Conservation (phyloP, 2,329 filamentous ascomycete species). For the Cladosporium velox region DNA sequence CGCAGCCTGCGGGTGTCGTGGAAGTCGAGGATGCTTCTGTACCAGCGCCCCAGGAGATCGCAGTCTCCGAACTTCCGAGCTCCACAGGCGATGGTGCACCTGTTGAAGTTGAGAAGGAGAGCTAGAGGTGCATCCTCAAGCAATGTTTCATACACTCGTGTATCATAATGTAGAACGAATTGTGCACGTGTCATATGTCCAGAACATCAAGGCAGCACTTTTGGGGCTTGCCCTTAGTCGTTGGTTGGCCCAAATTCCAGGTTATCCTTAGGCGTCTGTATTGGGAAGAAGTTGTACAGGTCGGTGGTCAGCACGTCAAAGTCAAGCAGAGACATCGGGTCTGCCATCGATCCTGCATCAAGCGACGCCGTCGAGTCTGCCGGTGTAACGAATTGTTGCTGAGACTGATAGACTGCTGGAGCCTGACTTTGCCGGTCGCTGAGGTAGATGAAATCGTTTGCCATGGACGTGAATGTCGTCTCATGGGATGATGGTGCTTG, state of each 20-base stretch:
- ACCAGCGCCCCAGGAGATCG: not conserved
- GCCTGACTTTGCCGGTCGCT: conserved; percentile 9
- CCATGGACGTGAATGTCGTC: not conserved
- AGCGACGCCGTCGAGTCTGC: not conserved
- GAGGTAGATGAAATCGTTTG: conserved; percentile 22
- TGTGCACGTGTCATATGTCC: not conserved
- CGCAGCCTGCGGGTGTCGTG: not conserved
- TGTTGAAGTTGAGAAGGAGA: not conserved
- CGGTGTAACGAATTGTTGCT: not conserved
- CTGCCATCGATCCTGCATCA: conserved; percentile 7
- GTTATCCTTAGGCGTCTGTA: not conserved
- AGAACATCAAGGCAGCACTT: not conserved
- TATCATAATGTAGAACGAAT: not conserved
- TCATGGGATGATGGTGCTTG: not conserved
- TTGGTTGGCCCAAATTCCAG: not conserved
- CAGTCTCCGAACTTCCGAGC: not conserved
- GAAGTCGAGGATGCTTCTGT: not conserved
- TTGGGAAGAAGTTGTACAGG: conserved; percentile 41
- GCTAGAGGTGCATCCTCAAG: not conserved
- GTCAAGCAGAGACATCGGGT: conserved; percentile 25
- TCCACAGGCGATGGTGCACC: not conserved
- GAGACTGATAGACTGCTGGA: not conserved
- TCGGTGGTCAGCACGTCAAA: conserved; percentile 37
- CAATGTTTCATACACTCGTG: not conserved
- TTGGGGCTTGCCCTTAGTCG: not conserved